Percentiles rank a stretch among this genome's conserved stretches.
These are phyloP conservation scores for Cicer chorassanicum DNA, from an alignment of 306 rosid genomes.

Conservation along the genomic window DNA sequence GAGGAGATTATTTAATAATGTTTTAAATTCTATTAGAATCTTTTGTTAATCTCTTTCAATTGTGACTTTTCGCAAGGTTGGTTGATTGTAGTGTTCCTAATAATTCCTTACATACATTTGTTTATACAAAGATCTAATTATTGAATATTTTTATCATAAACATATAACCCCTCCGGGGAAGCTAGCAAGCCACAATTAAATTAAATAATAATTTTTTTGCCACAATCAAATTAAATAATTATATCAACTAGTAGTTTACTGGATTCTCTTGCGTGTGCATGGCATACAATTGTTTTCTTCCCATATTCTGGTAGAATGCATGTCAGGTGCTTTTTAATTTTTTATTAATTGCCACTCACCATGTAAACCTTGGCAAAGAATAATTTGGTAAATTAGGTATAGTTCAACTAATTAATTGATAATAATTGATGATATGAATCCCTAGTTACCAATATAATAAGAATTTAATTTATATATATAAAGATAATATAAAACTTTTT, in stretches of 20 bases:
- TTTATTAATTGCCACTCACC: slow-evolving; percentile 22
- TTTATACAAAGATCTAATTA: not conserved
- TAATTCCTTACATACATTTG: not conserved
- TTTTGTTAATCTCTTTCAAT: not conserved
- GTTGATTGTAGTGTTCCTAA: not conserved
- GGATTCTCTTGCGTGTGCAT: slow-evolving; percentile 59
- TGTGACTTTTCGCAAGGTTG: not conserved
- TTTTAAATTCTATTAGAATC: not conserved
- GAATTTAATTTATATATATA: no score
- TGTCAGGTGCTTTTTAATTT: slow-evolving; percentile 43
- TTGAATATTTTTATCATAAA: not conserved
- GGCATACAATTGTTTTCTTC: slow-evolving; percentile 58
- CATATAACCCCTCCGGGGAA: not conserved
- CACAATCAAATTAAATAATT: slow-evolving; percentile 26
- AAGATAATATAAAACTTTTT: no score
- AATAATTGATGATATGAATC: slow-evolving; percentile 20
- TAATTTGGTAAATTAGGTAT: slow-evolving; percentile 42
- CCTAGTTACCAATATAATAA: slow-evolving; percentile 30
- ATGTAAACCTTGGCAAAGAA: slow-evolving; percentile 29
- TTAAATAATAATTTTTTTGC: no score
- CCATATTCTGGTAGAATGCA: slow-evolving; percentile 50
- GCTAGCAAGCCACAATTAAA: not conserved
- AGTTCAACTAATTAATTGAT: slow-evolving; percentile 36
- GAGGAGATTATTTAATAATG: not conserved
- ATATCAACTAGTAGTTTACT: slow-evolving; percentile 34